These are phyloP conservation scores for Gloeopeniophorella convolvens DNA, from an alignment of 768 basidiomycete species.

Conservation along the genomic window DNA sequence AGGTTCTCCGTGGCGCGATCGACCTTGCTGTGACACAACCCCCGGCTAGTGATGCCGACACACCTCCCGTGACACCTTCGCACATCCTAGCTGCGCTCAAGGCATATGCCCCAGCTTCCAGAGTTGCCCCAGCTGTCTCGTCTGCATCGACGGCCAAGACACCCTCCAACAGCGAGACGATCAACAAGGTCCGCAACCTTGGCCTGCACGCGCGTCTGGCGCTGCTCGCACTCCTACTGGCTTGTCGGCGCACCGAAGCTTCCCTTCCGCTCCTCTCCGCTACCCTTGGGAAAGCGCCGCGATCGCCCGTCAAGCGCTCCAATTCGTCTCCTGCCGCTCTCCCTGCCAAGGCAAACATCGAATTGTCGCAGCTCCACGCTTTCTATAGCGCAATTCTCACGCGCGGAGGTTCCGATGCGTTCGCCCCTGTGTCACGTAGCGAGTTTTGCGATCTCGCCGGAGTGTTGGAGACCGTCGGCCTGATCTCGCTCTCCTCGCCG, in stretches of 20 bases:
- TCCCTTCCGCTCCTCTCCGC: constrained; percentile 36
- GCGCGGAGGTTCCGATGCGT: constrained; percentile 46
- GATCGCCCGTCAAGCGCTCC: constrained; percentile 49
- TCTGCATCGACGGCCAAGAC: constrained; percentile 21
- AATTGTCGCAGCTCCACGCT: constrained; percentile 52
- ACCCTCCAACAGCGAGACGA: constrained; percentile 47
- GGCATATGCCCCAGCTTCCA: constrained; percentile 42
- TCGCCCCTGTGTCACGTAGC: constrained; percentile 62
- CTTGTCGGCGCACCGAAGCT: constrained; percentile 53
- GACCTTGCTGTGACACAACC: constrained; percentile 42
- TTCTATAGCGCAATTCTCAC: constrained; percentile 58
- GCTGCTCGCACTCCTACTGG: constrained; percentile 58
- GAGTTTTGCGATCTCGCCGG: constrained; percentile 71
- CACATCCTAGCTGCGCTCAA: constrained; percentile 74
- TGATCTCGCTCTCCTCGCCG: constrained; percentile 40
- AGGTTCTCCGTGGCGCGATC: constrained; percentile 75
- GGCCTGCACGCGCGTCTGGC: constrained; percentile 71
- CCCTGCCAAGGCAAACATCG: constrained; percentile 37
- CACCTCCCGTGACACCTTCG: constrained; percentile 49
- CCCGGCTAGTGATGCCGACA: constrained; percentile 18
- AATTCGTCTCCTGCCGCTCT: constrained; percentile 29
- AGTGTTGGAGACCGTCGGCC: constrained; percentile 67
- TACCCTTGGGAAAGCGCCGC: constrained; percentile 29
- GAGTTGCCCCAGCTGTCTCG: constrained; percentile 33
- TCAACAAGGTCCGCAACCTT: constrained; percentile 58